Evolutionary conservation across 2,329 filamentous ascomycete species (phyloP).

Genomic region (Fonsecaea multimorphosa): DNA sequence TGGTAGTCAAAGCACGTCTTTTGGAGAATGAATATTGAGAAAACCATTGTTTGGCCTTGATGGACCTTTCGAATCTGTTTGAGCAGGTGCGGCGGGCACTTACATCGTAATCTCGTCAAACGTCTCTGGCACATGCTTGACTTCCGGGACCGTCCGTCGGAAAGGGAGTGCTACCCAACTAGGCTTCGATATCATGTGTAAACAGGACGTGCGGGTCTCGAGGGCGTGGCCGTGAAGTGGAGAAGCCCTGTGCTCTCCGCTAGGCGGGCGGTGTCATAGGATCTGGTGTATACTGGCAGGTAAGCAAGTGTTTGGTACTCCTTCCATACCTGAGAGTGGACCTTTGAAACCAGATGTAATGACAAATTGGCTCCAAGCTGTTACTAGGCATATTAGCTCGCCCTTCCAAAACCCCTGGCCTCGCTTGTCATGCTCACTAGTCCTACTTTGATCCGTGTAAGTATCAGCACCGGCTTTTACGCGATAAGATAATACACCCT

Average conservation of each 20-base stretch:
- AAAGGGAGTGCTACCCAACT: background rate
- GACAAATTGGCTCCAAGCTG: background rate
- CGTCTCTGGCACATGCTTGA: background rate
- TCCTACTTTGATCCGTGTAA: background rate
- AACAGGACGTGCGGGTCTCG: background rate
- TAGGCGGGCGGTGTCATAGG: background rate
- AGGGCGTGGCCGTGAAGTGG: background rate
- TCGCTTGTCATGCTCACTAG: background rate
- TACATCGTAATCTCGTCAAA: background rate
- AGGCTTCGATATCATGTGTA: background rate
- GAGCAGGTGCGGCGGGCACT: background rate
- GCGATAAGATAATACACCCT: background rate
- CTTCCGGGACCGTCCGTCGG: background rate
- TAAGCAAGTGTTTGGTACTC: background rate
- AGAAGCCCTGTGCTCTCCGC: background rate
- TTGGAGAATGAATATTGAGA: background rate
- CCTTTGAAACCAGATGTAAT: background rate
- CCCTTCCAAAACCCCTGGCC: background rate
- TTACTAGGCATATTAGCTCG: background rate
- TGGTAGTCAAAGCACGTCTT: background rate
- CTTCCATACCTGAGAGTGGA: background rate
- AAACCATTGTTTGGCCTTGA: background rate
- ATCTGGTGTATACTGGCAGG: too few relatives aligned
- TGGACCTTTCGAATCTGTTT: too few relatives aligned
- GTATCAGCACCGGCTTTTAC: background rate